Evolutionary conservation across 1,284 basidiomycete genomes (phyloP).

Genomic region (Phaffia rhodozyma): DNA sequence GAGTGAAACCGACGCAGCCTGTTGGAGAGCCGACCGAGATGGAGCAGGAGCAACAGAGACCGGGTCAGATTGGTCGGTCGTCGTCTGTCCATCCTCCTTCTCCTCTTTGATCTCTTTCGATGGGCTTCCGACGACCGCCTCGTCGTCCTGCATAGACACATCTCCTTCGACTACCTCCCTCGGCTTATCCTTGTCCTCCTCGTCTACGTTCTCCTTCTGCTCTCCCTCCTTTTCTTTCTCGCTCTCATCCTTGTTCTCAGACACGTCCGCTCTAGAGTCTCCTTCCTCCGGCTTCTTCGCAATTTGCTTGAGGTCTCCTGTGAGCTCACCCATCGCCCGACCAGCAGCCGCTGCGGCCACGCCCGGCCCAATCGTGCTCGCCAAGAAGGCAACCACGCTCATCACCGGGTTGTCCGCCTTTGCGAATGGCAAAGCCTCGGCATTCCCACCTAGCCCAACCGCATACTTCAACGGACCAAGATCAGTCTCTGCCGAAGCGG

Average conservation of each 20-base stretch:
- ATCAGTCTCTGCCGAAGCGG: constrained; percentile 30
- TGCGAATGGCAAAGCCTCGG: constrained; percentile 66
- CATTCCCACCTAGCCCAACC: constrained; percentile 28
- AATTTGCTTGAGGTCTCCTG: constrained; percentile 53
- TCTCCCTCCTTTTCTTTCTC: constrained; percentile 24
- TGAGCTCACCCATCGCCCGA: constrained; percentile 56
- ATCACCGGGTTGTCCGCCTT: constrained; percentile 95
- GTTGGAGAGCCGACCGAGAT: constrained; percentile 61
- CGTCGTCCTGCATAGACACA: constrained; percentile 25
- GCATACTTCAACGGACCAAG: constrained; percentile 70
- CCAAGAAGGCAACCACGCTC: constrained; percentile 95
- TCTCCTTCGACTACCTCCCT: constrained; percentile 22
- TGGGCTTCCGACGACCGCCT: constrained; percentile 10
- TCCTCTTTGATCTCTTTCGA: constrained; percentile 20
- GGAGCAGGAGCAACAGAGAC: constrained; percentile 33
- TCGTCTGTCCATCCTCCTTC: constrained; percentile 2
- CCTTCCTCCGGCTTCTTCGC: constrained; percentile 39
- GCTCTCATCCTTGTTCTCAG: constrained; percentile 22
- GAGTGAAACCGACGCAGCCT: constrained; percentile 71
- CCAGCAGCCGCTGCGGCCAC: constrained; percentile 91
- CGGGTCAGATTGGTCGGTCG: constrained; percentile 6
- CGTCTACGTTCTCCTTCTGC: constrained; percentile 19
- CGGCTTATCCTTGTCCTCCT: constrained; percentile 16
- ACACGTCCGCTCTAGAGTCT: constrained; percentile 3
- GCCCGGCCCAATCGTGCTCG: constrained; percentile 78